Conservation (phyloP, 257 asterid genomes). For the Eustoma russellianum region DNA sequence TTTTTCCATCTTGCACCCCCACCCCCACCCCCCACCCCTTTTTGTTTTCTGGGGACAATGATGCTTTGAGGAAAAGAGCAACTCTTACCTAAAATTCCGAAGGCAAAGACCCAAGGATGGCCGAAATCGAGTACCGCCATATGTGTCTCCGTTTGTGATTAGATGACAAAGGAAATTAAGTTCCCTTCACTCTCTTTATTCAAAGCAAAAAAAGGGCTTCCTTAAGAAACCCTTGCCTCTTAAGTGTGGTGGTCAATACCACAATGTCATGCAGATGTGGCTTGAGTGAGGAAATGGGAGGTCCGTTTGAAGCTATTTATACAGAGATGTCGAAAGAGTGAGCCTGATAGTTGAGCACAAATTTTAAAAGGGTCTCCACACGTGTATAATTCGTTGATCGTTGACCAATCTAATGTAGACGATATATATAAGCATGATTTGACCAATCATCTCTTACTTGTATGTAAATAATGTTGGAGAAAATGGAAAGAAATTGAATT, state of each 20-base stretch:
- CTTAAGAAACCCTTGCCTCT: slow-evolving; percentile 7
- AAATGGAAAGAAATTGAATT: too few relatives aligned
- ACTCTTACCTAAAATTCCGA: slow-evolving; percentile 32
- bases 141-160: background rate
- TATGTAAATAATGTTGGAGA: too few relatives aligned
- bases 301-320: slow-evolving; percentile 11
- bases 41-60: too few relatives aligned
- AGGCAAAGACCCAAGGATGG: slow-evolving; percentile 20
- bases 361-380: too few relatives aligned
- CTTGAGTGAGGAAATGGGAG: background rate
- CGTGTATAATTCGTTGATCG: too few relatives aligned
- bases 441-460: too few relatives aligned
- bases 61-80: background rate
- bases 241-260: background rate
- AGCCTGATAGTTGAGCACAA: slow-evolving; percentile 1
- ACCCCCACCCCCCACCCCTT: too few relatives aligned
- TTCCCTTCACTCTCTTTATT: background rate
- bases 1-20: too few relatives aligned
- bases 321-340: too few relatives aligned
- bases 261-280: slow-evolving; percentile 13
- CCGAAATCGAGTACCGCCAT: slow-evolving; percentile 23
- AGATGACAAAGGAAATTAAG: background rate
- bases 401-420: too few relatives aligned
- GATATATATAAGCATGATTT: too few relatives aligned
- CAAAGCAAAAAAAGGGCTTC: background rate